Conservation (phyloP, 2,329 filamentous ascomycete genomes). For the Colletotrichum nymphaeae region DNA sequence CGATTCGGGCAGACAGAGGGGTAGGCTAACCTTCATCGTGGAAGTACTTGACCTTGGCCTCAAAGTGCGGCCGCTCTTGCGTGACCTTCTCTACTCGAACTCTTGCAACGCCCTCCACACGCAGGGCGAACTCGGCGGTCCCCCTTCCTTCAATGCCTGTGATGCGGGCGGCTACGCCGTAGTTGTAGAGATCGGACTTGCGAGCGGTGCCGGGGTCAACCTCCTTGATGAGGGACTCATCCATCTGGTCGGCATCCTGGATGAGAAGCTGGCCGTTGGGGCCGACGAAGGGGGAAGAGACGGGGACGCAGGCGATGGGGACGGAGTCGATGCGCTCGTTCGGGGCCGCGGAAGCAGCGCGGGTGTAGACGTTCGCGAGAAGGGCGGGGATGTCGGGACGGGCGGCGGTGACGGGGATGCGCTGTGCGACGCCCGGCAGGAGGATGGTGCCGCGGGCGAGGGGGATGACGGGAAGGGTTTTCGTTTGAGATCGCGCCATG, state of each 20-base stretch:
- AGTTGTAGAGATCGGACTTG: slow-evolving; percentile 82
- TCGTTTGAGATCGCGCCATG: slow-evolving; percentile 45
- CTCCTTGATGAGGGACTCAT: slow-evolving; percentile 54
- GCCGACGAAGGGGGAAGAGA: slow-evolving; percentile 80
- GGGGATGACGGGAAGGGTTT: slow-evolving; percentile 80
- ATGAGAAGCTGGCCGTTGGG: slow-evolving; percentile 81
- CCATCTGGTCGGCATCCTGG: slow-evolving; percentile 68
- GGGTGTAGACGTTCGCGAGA: slow-evolving; percentile 85
- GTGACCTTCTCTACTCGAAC: slow-evolving; percentile 80
- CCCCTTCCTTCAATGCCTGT: slow-evolving; percentile 81
- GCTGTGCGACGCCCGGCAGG: slow-evolving; percentile 85
- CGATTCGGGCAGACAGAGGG: not conserved
- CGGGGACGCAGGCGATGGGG: slow-evolving; percentile 87
- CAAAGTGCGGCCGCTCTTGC: slow-evolving; percentile 86
- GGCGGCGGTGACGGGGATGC: slow-evolving; percentile 82
- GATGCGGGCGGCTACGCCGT: slow-evolving; percentile 85
- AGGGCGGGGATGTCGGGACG: slow-evolving; percentile 91
- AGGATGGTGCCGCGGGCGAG: slow-evolving; percentile 84
- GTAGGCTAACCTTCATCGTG: slow-evolving; percentile 72
- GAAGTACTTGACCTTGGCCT: slow-evolving; percentile 79
- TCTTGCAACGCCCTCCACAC: slow-evolving; percentile 87
- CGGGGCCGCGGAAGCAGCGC: slow-evolving; percentile 75
- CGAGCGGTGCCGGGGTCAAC: slow-evolving; percentile 69
- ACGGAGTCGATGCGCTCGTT: slow-evolving; percentile 74
- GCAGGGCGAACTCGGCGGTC: slow-evolving; percentile 80